These are phyloP conservation scores for Polytrichum formosum DNA, from an alignment of 225 moss, liverwort and hornwort genomes.

Conservation along the genomic window DNA sequence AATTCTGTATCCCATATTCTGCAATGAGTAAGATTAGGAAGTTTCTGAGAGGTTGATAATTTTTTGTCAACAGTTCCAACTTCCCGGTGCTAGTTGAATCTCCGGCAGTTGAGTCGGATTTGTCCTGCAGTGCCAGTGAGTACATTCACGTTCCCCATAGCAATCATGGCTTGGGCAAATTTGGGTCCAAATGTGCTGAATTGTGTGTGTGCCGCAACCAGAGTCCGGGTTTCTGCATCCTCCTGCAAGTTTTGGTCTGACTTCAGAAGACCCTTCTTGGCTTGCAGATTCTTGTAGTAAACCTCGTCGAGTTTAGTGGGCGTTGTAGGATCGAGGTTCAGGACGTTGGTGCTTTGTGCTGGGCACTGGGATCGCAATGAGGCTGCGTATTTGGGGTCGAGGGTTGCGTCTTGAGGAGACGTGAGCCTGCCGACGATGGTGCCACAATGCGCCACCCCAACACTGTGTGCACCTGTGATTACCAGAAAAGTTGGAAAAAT, in stretches of 20 bases:
- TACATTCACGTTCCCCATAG: constrained; percentile 1
- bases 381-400: constrained; percentile 10
- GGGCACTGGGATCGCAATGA: constrained; percentile 10
- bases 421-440: constrained; percentile 4
- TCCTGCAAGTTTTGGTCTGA: constrained; percentile 1
- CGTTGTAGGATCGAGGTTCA: constrained; percentile 18
- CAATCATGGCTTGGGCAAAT: constrained; percentile 6
- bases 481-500: background rate
- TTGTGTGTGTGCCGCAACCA: background rate
- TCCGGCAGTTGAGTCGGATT: constrained; percentile 6
- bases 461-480: constrained; percentile 18
- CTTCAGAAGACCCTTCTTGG: constrained; percentile 11
- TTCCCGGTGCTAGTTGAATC: background rate
- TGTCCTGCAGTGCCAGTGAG: constrained; percentile 8
- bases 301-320: constrained; percentile 14
- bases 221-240: background rate
- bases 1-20: no score
- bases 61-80: no score
- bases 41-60: no score
- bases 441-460: constrained; percentile 15
- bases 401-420: constrained; percentile 6
- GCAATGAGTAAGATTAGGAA: no score
- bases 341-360: background rate
- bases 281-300: constrained; percentile 13
- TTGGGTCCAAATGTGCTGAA: constrained; percentile 6